Percentiles rank a stretch among this genome's conserved stretches.
Evolutionary conservation across 2,329 filamentous ascomycete species (phyloP).

Genomic region (Ophiocordyceps polyrhachis-furcata): DNA sequence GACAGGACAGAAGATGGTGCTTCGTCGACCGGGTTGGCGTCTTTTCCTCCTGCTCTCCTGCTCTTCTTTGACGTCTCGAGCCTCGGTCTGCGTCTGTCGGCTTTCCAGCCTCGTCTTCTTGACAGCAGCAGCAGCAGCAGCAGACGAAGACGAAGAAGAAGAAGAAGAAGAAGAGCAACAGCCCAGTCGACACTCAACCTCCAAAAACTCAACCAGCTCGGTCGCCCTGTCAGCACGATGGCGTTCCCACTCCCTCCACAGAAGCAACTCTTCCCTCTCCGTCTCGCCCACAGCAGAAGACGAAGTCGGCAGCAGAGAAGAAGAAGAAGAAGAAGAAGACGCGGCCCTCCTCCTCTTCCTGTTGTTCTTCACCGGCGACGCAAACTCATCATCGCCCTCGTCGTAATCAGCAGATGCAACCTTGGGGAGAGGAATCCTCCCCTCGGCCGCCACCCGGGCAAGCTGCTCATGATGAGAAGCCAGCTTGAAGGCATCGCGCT

Average conservation of each 20-base stretch:
- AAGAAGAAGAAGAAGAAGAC: constrained; percentile 23
- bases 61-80: neutral
- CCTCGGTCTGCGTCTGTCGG: constrained; percentile 1
- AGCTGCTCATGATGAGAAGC: constrained; percentile 57
- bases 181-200: constrained; percentile 52
- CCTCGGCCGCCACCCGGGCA: constrained; percentile 52
- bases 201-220: constrained; percentile 58
- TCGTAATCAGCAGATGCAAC: constrained; percentile 7
- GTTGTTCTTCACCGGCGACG: constrained; percentile 39
- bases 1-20: constrained; percentile 39
- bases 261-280: constrained; percentile 38
- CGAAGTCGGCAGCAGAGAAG: constrained; percentile 16
- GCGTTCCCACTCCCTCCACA: constrained; percentile 37
- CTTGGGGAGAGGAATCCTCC: constrained; percentile 44
- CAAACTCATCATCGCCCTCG: constrained; percentile 41
- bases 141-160: constrained; percentile 9
- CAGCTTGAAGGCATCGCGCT: constrained; percentile 56
- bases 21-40: constrained; percentile 15
- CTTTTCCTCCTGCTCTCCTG: too few relatives aligned
- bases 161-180: constrained; percentile 24
- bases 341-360: too few relatives aligned
- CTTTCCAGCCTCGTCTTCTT: constrained; percentile 5
- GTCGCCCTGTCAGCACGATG: constrained; percentile 48
- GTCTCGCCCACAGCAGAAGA: constrained; percentile 36
- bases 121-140: constrained; percentile 25